Percentiles rank a stretch among this genome's conserved stretches.
These are phyloP conservation scores for Neoboletus magnificus DNA, from an alignment of 768 basidiomycete genomes.

Conservation along the genomic window DNA sequence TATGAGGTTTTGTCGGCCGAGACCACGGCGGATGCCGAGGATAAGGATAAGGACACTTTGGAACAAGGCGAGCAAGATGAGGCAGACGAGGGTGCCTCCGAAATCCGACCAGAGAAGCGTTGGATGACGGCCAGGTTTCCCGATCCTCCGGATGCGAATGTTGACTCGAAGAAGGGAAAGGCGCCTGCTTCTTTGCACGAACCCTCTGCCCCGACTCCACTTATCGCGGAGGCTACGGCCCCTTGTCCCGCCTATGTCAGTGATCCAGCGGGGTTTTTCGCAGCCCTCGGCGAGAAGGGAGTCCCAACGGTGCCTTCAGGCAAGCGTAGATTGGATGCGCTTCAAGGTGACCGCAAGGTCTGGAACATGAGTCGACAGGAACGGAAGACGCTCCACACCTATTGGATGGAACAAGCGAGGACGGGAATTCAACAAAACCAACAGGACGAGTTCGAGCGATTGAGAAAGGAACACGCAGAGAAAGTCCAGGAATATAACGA, in stretches of 20 bases:
- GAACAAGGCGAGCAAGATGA: slow-evolving; percentile 7
- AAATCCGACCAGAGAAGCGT: slow-evolving; percentile 23
- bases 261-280: slow-evolving; percentile 36
- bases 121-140: slow-evolving; percentile 26
- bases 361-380: slow-evolving; percentile 57
- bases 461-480: slow-evolving; percentile 40
- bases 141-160: background rate
- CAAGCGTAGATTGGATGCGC: slow-evolving; percentile 36
- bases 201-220: background rate
- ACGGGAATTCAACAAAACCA: slow-evolving; percentile 27
- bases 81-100: slow-evolving; percentile 5
- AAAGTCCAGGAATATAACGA: slow-evolving; percentile 37
- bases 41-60: background rate
- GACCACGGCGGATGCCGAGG: background rate
- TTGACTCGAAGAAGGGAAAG: background rate
- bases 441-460: slow-evolving; percentile 40
- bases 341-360: slow-evolving; percentile 37
- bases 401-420: slow-evolving; percentile 48
- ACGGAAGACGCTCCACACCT: slow-evolving; percentile 40
- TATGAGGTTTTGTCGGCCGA: slow-evolving; percentile 13
- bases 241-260: slow-evolving; percentile 18
- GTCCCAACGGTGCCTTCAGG: slow-evolving; percentile 39
- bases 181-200: background rate
- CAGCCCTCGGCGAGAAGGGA: slow-evolving; percentile 30
- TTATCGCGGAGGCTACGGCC: background rate